Evolutionary conservation across 306 rosid genomes (phyloP).

Genomic region (Cicer cuneatum): DNA sequence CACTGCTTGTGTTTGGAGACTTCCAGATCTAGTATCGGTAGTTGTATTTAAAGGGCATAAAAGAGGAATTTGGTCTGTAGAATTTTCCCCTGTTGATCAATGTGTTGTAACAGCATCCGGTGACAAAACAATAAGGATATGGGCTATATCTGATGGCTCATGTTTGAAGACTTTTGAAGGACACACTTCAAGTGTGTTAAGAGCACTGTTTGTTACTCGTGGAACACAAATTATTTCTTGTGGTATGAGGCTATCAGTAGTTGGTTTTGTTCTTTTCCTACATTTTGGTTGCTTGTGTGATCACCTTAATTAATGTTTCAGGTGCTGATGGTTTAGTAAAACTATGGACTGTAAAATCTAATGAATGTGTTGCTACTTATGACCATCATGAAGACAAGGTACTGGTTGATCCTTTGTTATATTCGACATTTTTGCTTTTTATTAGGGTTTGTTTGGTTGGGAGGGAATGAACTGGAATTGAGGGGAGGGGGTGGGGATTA

Average conservation of each 20-base stretch:
- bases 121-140: conserved; percentile 89
- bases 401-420: conserved; percentile 14
- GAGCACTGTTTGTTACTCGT: conserved; percentile 89
- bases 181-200: conserved; percentile 85
- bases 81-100: conserved; percentile 96
- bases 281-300: conserved; percentile 32
- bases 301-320: conserved; percentile 52
- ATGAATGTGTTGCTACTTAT: conserved; percentile 84
- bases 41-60: conserved; percentile 88
- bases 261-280: conserved; percentile 39
- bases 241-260: conserved; percentile 55
- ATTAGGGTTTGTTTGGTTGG: neutral
- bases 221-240: conserved; percentile 91
- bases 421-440: conserved; percentile 16
- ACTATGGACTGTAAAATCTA: conserved; percentile 88
- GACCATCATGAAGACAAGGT: conserved; percentile 98
- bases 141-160: conserved; percentile 92
- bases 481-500: no score
- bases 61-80: conserved; percentile 96
- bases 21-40: conserved; percentile 79
- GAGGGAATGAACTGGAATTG: no score
- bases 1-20: conserved; percentile 95
- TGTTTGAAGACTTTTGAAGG: conserved; percentile 97
- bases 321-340: conserved; percentile 92
- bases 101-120: conserved; percentile 96